phyloP scores from a whole-genome alignment of 2,329 filamentous ascomycete species.

The Colletotrichum gloeosporioides region DNA sequence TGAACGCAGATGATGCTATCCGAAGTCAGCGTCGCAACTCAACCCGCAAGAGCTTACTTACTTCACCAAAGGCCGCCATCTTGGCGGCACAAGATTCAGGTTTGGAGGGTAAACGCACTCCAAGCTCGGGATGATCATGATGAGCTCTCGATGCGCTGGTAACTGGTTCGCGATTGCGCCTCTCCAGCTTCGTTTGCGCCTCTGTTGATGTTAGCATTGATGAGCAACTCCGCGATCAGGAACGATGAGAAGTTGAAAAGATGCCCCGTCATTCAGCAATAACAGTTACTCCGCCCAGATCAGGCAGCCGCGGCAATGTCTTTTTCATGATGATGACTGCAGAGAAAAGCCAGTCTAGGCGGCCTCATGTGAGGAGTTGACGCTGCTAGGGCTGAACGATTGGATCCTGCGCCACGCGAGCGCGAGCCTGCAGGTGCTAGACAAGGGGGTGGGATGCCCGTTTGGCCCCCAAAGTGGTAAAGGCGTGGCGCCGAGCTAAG shows the following conservation, averaged over 20 bases:
- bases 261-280: background rate
- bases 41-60: background rate
- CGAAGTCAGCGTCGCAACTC: slow-evolving; percentile 20
- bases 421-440: background rate
- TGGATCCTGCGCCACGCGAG: slow-evolving; percentile 6
- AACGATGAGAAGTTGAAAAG: background rate
- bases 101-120: slow-evolving; percentile 16
- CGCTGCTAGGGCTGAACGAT: slow-evolving; percentile 1
- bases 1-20: slow-evolving; percentile 29
- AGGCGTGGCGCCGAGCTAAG: background rate
- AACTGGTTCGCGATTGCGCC: background rate
- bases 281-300: background rate
- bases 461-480: background rate
- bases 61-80: slow-evolving; percentile 8
- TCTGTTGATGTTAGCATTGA: background rate
- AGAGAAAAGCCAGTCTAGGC: background rate
- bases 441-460: background rate
- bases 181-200: background rate
- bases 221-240: background rate
- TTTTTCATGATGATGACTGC: slow-evolving; percentile 1
- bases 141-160: background rate
- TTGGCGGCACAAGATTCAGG: background rate
- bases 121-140: slow-evolving; percentile 17
- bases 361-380: background rate
- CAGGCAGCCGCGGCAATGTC: background rate